phyloP scores from a whole-genome alignment of 1,139 yeast genomes.

The Sugiyamaella castrensis region DNA sequence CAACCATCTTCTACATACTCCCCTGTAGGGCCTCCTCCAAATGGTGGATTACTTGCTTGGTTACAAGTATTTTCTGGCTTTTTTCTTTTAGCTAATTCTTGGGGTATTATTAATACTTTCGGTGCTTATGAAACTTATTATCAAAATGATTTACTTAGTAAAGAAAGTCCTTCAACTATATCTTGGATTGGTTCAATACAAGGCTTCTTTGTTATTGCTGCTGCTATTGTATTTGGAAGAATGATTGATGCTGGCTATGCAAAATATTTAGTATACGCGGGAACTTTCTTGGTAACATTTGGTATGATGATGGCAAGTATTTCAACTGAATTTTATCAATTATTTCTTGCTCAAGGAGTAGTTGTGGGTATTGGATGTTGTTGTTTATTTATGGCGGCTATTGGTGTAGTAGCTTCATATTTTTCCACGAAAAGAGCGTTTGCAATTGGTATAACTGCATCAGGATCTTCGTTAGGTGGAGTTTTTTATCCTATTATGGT shows the following conservation, averaged over 20 bases:
- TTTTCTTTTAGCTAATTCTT: conserved; percentile 49
- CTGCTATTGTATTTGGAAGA: conserved; percentile 46
- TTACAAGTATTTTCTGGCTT: conserved; percentile 39
- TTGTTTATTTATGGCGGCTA: conserved; percentile 40
- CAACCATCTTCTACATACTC: background rate
- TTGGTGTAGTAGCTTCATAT: conserved; percentile 44
- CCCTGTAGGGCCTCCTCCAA: conserved; percentile 25
- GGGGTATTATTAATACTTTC: conserved; percentile 57
- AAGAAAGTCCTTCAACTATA: conserved; percentile 34
- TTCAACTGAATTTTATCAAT: conserved; percentile 50
- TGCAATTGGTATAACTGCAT: conserved; percentile 54
- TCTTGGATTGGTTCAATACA: conserved; percentile 33
- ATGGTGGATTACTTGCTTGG: conserved; percentile 37
- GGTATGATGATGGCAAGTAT: conserved; percentile 56
- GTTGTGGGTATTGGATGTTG: conserved; percentile 50
- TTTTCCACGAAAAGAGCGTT: conserved; percentile 52
- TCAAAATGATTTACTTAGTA: conserved; percentile 44
- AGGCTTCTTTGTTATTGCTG: conserved; percentile 45
- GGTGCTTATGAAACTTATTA: conserved; percentile 65
- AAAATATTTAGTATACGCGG: conserved; percentile 36
- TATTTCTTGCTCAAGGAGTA: conserved; percentile 56
- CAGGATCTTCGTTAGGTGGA: conserved; percentile 55
- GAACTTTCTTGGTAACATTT: conserved; percentile 41
- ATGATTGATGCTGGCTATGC: conserved; percentile 40
- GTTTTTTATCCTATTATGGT: conserved; percentile 35